Evolutionary conservation across 2,329 filamentous ascomycete species (phyloP).

Genomic region (Akanthomyces uredinophilus): DNA sequence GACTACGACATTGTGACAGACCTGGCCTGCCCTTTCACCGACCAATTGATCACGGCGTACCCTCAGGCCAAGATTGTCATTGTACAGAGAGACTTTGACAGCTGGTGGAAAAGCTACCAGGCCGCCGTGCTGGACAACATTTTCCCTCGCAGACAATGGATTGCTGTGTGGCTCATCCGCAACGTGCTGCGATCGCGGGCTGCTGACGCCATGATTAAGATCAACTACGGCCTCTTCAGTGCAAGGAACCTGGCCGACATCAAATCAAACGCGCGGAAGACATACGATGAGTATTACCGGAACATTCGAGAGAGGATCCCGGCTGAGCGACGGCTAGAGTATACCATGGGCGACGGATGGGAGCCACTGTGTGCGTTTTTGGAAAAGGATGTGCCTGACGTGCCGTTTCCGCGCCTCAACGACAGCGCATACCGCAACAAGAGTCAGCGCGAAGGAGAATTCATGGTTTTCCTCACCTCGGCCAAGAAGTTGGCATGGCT

Average conservation of each 20-base stretch:
- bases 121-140: slow-evolving; percentile 18
- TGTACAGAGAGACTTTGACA: slow-evolving; percentile 24
- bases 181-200: slow-evolving; percentile 12
- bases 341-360: slow-evolving; percentile 27
- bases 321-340: slow-evolving; percentile 24
- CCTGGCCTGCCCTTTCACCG: slow-evolving; percentile 20
- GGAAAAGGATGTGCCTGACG: slow-evolving; percentile 25
- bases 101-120: slow-evolving; percentile 21
- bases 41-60: slow-evolving; percentile 24
- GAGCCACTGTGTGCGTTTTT: slow-evolving; percentile 30
- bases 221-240: not conserved
- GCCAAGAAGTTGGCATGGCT: not conserved
- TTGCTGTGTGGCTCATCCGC: not conserved
- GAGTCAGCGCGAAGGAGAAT: not conserved
- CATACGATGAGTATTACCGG: slow-evolving; percentile 25
- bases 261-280: slow-evolving; percentile 13
- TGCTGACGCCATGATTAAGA: slow-evolving; percentile 12
- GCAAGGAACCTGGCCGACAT: not conserved
- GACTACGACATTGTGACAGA: slow-evolving; percentile 25
- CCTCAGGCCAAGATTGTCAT: slow-evolving; percentile 28
- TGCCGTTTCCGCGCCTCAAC: slow-evolving; percentile 26
- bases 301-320: slow-evolving; percentile 22
- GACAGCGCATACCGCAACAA: slow-evolving; percentile 14
- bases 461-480: not conserved
- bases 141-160: slow-evolving; percentile 16